These are phyloP conservation scores for Lepidium aucheri DNA, from an alignment of 345 rosid species.

Conservation along the genomic window DNA sequence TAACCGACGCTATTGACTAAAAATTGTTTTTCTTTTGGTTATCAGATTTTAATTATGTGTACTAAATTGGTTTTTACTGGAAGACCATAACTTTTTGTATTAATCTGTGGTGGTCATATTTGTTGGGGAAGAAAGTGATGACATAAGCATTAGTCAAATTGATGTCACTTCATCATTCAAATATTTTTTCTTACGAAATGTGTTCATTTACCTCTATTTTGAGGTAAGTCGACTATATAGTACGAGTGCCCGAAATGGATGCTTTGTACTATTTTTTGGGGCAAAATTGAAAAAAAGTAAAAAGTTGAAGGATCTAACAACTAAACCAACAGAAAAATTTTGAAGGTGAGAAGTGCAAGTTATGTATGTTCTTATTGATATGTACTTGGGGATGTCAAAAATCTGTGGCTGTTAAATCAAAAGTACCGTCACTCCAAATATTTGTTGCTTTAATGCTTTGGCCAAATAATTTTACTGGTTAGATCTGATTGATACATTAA, in stretches of 20 bases:
- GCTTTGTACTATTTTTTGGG: not conserved
- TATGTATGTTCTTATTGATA: slow-evolving; percentile 18
- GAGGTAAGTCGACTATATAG: not conserved
- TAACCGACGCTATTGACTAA: not conserved
- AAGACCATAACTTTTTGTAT: not conserved
- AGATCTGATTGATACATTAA: no score
- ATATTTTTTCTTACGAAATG: not conserved
- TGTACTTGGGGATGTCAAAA: not conserved
- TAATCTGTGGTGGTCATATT: not conserved
- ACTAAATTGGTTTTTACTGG: not conserved
- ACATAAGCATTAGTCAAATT: slow-evolving; percentile 6
- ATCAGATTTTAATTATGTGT: not conserved
- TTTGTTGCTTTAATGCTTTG: not conserved
- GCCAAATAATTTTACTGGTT: no score
- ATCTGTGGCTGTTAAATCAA: not conserved
- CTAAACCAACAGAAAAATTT: slow-evolving; percentile 28
- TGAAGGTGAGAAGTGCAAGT: slow-evolving; percentile 20
- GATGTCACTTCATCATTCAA: slow-evolving; percentile 3
- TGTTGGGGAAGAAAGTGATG: not conserved
- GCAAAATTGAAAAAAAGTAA: not conserved
- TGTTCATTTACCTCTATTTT: not conserved
- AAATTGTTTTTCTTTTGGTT: no score
- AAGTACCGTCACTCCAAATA: not conserved
- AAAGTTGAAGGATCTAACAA: slow-evolving; percentile 23
- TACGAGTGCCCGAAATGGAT: not conserved